Conservation (phyloP, 805 yeast species). For the Middelhovenomyces tepae region DNA sequence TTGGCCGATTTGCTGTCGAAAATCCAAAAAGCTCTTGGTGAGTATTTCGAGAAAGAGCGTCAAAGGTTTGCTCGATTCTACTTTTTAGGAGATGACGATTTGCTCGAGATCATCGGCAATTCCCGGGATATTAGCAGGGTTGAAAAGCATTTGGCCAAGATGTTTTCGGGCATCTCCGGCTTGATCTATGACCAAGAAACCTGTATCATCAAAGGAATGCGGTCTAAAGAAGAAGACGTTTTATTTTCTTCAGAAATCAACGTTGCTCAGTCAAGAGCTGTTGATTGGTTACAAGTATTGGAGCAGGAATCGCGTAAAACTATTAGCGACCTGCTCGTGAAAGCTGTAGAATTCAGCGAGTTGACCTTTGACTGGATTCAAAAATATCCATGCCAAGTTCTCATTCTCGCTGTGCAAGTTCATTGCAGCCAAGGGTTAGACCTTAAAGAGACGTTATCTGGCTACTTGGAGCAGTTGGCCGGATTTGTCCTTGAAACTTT, state of each 20-base stretch:
- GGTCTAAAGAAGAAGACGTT: conserved; percentile 58
- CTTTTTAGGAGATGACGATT: conserved; percentile 85
- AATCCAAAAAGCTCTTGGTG: conserved; percentile 58
- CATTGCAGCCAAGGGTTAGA: conserved; percentile 30
- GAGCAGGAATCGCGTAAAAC: conserved; percentile 39
- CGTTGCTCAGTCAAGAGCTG: conserved; percentile 33
- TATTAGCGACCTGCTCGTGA: conserved; percentile 14
- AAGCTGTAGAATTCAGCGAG: conserved; percentile 7
- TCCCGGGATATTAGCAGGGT: conserved; percentile 37
- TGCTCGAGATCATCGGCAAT: conserved; percentile 73
- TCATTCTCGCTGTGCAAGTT: conserved; percentile 47
- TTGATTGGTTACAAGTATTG: conserved; percentile 54
- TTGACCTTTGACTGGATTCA: conserved; percentile 30
- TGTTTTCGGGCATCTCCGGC: conserved; percentile 57
- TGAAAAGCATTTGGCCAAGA: conserved; percentile 54
- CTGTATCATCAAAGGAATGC: conserved; percentile 36
- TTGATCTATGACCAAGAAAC: conserved; percentile 31
- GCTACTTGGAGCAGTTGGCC: conserved; percentile 25
- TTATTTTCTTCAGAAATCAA: conserved; percentile 33
- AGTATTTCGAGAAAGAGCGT: conserved; percentile 74
- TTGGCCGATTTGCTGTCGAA: conserved; percentile 46
- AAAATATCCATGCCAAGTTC: conserved; percentile 46
- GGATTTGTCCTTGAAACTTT: conserved; percentile 24
- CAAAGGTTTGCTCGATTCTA: conserved; percentile 71
- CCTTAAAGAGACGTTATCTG: conserved; percentile 13